Conservation (phyloP, 2,329 filamentous ascomycete genomes). For the Aspergillus fructus region DNA sequence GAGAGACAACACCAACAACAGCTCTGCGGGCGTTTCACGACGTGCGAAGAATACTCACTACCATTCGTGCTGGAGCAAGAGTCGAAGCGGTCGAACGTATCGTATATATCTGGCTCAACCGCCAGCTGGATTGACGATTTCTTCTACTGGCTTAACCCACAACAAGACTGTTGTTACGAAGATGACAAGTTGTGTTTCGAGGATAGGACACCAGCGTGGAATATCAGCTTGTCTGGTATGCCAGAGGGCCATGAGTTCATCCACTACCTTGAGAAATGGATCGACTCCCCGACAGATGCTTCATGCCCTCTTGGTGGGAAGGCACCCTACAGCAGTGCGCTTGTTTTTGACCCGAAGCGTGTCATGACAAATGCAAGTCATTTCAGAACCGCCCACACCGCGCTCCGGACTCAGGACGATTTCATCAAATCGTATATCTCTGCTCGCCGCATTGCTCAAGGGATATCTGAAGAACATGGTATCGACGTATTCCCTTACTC, state of each 20-base stretch:
- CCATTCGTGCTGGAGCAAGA: conserved; percentile 92
- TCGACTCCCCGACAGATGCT: conserved; percentile 74
- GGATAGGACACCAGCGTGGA: conserved; percentile 77
- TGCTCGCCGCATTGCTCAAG: conserved; percentile 80
- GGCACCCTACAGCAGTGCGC: conserved; percentile 80
- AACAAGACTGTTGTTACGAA: conserved; percentile 74
- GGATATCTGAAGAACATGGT: conserved; percentile 69
- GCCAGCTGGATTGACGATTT: conserved; percentile 98
- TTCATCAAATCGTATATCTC: conserved; percentile 90
- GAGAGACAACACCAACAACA: conserved; percentile 74
- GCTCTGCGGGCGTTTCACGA: conserved; percentile 86
- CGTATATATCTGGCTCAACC: conserved; percentile 82
- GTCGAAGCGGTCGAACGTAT: conserved; percentile 81
- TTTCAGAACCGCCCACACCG: conserved; percentile 87
- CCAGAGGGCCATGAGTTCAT: conserved; percentile 91
- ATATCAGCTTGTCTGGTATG: conserved; percentile 86
- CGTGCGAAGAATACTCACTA: conserved; percentile 79
- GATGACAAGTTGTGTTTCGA: conserved; percentile 74
- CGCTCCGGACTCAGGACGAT: conserved; percentile 81
- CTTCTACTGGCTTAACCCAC: conserved; percentile 93
- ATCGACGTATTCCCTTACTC: conserved; percentile 94
- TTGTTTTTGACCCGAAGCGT: conserved; percentile 70
- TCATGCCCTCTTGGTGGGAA: conserved; percentile 86
- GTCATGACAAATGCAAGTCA: conserved; percentile 76
- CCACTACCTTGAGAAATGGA: conserved; percentile 79